These are phyloP conservation scores for Corymbia citriodora DNA, from an alignment of 441 rosid species.

Conservation along the genomic window DNA sequence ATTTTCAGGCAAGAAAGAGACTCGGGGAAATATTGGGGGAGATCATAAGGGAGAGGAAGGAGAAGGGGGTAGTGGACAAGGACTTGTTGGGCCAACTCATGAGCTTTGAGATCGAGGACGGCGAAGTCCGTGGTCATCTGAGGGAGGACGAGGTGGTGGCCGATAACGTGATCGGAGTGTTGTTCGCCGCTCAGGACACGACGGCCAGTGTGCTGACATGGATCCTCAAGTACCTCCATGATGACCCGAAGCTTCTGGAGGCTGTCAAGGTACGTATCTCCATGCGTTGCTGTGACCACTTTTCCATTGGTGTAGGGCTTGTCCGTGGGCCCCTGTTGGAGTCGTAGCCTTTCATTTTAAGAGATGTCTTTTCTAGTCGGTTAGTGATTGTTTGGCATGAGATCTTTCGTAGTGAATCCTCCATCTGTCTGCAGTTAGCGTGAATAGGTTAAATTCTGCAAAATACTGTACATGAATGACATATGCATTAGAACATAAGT, in stretches of 20 bases:
- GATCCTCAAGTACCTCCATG: slow-evolving; percentile 79
- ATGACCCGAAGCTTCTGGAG: slow-evolving; percentile 55
- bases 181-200: slow-evolving; percentile 96
- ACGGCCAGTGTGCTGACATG: slow-evolving; percentile 87
- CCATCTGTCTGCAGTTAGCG: background rate
- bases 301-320: background rate
- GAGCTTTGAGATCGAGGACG: slow-evolving; percentile 23
- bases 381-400: background rate
- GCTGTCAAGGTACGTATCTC: slow-evolving; percentile 56
- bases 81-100: slow-evolving; percentile 59
- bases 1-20: slow-evolving; percentile 66
- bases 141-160: slow-evolving; percentile 46
- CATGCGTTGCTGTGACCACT: background rate
- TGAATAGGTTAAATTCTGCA: background rate
- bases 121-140: slow-evolving; percentile 33
- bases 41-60: slow-evolving; percentile 58
- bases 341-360: background rate
- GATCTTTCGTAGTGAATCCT: background rate
- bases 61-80: slow-evolving; percentile 39
- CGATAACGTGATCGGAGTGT: slow-evolving; percentile 93
- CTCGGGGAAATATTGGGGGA: slow-evolving; percentile 48
- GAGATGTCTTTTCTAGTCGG: background rate
- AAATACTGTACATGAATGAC: background rate
- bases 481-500: background rate
- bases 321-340: background rate